Evolutionary conservation across 176 grass and related monocot genomes (phyloP).

Genomic region (bread wheat (Triticum aestivum)): DNA sequence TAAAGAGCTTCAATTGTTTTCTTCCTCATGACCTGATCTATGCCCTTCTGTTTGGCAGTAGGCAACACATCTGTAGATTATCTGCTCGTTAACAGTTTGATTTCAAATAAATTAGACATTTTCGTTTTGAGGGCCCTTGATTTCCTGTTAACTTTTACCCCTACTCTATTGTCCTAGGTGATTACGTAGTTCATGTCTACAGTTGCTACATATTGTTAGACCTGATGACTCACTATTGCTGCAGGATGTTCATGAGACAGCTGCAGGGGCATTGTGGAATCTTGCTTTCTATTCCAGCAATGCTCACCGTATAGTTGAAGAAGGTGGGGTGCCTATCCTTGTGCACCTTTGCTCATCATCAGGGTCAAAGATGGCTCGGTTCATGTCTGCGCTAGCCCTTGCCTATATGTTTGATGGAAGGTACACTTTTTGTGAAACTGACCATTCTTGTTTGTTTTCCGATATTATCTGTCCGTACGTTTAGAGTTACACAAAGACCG

Average conservation of each 20-base stretch:
- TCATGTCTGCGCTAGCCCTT: conserved; percentile 98
- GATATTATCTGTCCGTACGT: conserved; percentile 1
- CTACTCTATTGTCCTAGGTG: not conserved
- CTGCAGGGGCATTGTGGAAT: conserved; percentile 99
- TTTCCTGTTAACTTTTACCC: conserved; percentile 14
- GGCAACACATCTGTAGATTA: not conserved
- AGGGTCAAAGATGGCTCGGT: conserved; percentile 95
- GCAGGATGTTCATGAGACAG: conserved; percentile 99
- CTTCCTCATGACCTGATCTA: conserved; percentile 14
- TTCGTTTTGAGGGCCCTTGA: not conserved
- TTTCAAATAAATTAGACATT: conserved; percentile 12
- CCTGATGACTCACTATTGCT: conserved; percentile 10
- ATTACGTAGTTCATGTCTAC: not conserved
- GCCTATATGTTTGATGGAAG: conserved; percentile 99
- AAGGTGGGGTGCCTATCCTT: conserved; percentile 92
- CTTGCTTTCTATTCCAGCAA: conserved; percentile 97
- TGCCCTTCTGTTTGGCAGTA: not conserved
- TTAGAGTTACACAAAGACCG: conserved; percentile 3
- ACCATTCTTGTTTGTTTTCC: conserved; percentile 2
- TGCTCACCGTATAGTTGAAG: conserved; percentile 91
- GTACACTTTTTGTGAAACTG: conserved; percentile 36
- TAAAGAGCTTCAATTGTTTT: conserved; percentile 7
- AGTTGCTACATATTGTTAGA: conserved; percentile 13
- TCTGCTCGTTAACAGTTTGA: not conserved
- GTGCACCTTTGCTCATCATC: conserved; percentile 92